Evolutionary conservation across 2,329 filamentous ascomycete genomes (phyloP).

Genomic region (Chrysoporthe austroafricana): DNA sequence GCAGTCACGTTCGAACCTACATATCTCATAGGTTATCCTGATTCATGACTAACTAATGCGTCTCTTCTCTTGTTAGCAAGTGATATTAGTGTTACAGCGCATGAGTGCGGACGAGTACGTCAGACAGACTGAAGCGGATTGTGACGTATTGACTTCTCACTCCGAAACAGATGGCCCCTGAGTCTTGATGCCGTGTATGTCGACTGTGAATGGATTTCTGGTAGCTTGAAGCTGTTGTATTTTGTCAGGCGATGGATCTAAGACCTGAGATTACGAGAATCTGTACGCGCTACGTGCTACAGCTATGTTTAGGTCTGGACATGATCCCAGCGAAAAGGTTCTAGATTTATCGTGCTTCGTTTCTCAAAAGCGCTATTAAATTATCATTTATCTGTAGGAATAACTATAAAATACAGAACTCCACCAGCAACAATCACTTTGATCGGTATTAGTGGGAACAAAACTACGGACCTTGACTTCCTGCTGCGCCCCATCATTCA

Average conservation of each 20-base stretch:
- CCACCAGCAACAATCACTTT: background rate
- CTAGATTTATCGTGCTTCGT: background rate
- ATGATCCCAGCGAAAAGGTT: no score
- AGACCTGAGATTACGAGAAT: background rate
- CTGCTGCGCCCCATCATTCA: background rate
- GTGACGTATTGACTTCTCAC: background rate
- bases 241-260: background rate
- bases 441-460: background rate
- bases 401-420: background rate
- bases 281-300: background rate
- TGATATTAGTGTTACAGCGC: background rate
- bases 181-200: background rate
- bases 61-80: background rate
- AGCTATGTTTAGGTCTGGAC: background rate
- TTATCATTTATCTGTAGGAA: background rate
- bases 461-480: background rate
- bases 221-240: no score
- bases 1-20: background rate
- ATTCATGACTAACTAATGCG: background rate
- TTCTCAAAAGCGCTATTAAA: background rate
- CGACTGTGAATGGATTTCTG: background rate
- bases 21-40: background rate
- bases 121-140: background rate
- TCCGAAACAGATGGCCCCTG: background rate
- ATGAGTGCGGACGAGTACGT: background rate